Evolutionary conservation across 208 protist genomes (phyloP).

Genomic region (Trichomonas gallinae): DNA sequence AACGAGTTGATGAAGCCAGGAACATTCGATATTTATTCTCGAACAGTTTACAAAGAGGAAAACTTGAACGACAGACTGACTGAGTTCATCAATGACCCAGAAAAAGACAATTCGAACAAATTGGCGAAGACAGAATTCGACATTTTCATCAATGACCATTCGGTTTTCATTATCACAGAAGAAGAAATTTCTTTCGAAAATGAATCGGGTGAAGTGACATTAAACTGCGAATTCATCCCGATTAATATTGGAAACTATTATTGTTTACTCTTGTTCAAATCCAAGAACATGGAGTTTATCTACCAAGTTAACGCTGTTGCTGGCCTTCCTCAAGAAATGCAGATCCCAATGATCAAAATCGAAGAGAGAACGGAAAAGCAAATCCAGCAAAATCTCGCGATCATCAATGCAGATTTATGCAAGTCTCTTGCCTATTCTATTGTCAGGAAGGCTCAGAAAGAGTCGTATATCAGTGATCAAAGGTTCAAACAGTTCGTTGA

Average conservation of each 20-base stretch:
- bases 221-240: neutral
- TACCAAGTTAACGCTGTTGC: neutral
- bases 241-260: neutral
- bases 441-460: neutral
- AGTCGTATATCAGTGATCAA: neutral
- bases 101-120: neutral
- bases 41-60: neutral
- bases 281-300: neutral
- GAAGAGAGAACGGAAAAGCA: neutral
- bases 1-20: neutral
- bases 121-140: neutral
- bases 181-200: neutral
- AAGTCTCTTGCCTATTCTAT: neutral
- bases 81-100: neutral
- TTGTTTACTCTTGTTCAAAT: neutral
- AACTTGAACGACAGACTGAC: neutral
- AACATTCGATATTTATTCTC: neutral
- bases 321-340: neutral
- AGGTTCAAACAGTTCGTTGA: neutral
- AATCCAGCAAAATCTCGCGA: neutral
- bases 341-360: neutral
- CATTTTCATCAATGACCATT: neutral
- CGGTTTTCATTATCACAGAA: neutral
- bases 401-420: neutral
- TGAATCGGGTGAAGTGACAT: neutral